Evolutionary conservation across 768 basidiomycete species (phyloP), one percentile per base, ranked within the genome.

Genomic region (Cytidiella melzeri): DNA sequence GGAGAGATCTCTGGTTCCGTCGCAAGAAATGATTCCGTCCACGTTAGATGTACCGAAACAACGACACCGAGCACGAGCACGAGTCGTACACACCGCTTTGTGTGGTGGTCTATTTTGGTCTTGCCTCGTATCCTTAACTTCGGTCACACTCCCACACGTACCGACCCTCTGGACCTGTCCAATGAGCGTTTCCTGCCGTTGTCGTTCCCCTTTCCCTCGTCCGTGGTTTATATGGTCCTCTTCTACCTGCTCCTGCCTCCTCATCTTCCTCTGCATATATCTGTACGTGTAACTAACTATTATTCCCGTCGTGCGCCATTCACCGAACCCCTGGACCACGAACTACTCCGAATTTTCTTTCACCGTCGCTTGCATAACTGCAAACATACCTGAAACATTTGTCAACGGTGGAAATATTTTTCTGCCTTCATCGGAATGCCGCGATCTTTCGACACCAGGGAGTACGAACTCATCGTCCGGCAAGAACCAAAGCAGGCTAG

Each of bases 401-500:
- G n/a, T n/a, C n/a, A n/a, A n/a, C n/a, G n/a, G n/a, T n/a, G n/a
- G n/a, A n/a, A n/a, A n/a, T n/a, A n/a, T n/a, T n/a, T n/a, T n/a
- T n/a, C n/a, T n/a, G n/a, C n/a, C n/a, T n/a, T n/a, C n/a, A n/a
- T n/a, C 30, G 15, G 9, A 34, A 34, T 34, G 30, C 30, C 30
- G 56, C 61, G 57, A 19, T 44, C 57, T 12, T 56, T 47, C 47
- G 61, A 58, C 55, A 49, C 61, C 68, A 92, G 92, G 64, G 80
- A 87, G 51, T 94, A 94, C 64, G 83, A 92, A 50, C 80, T 95
- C 58, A 80, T 75, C 27, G 84, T 95, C 49, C 76, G 92, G 43
- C 92, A 95, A 64, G 87, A 95, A 67, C 92, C 92, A 2, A 91
- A 92, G 67, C 91, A 93, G 67, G 86, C 87, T 4, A 74, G 88